Evolutionary conservation across 495 filamentous ascomycete genomes (phyloP).

Genomic region (Tuber melanosporum): DNA sequence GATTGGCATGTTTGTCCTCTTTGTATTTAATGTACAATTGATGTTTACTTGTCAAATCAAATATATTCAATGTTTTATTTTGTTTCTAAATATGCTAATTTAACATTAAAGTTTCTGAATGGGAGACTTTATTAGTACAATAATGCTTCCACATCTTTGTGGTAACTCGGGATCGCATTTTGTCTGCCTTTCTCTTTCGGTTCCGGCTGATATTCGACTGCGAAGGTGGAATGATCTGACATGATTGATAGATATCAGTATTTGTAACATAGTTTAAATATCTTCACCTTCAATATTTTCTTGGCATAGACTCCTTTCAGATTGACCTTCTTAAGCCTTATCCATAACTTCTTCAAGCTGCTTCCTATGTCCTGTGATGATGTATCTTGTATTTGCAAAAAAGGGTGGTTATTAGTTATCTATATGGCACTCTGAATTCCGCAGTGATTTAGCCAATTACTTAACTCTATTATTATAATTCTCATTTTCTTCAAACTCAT

Average conservation of each 20-base stretch:
- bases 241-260: not conserved
- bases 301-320: too few species aligned
- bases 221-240: not conserved
- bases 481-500: not conserved
- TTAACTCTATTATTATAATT: not conserved
- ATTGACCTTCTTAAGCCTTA: too few species aligned
- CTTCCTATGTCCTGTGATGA: not conserved
- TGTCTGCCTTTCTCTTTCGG: not conserved
- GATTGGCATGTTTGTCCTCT: not conserved
- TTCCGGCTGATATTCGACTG: not conserved
- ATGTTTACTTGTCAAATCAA: not conserved
- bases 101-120: not conserved
- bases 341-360: too few species aligned
- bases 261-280: too few species aligned
- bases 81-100: not conserved
- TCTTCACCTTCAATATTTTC: too few species aligned
- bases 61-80: not conserved
- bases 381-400: not conserved
- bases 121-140: not conserved
- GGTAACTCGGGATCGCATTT: not conserved
- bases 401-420: not conserved
- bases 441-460: not conserved
- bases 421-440: not conserved
- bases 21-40: not conserved
- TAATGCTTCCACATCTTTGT: not conserved